These are phyloP conservation scores for Vanderwaltozyma verrucispora DNA, from an alignment of 805 yeast genomes.

Conservation along the genomic window DNA sequence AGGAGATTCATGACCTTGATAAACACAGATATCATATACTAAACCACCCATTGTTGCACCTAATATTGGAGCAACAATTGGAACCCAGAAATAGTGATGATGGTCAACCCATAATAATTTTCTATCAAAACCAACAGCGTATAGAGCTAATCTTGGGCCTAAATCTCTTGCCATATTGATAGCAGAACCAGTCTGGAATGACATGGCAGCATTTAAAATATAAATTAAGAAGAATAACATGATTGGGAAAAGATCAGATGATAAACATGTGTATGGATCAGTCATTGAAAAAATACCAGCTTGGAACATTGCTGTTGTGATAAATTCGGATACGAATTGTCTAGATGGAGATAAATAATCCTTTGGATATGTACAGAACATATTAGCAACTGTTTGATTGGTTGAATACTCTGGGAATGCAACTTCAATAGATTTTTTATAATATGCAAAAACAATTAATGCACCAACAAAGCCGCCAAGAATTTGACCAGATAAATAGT, in stretches of 20 bases:
- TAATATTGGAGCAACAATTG: constrained; percentile 39
- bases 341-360: constrained; percentile 33
- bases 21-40: constrained; percentile 41
- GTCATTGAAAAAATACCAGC: constrained; percentile 41
- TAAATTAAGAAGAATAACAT: constrained; percentile 36
- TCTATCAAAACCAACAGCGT: constrained; percentile 38
- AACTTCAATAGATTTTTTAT: constrained; percentile 29
- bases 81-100: constrained; percentile 43
- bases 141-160: constrained; percentile 42
- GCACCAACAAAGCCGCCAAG: constrained; percentile 42
- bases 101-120: constrained; percentile 30
- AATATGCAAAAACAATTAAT: constrained; percentile 35
- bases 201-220: constrained; percentile 38
- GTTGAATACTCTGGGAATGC: constrained; percentile 21
- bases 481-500: constrained; percentile 37
- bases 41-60: constrained; percentile 41
- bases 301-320: constrained; percentile 36
- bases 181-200: constrained; percentile 46
- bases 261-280: constrained; percentile 39
- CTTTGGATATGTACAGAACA: constrained; percentile 39
- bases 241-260: constrained; percentile 38
- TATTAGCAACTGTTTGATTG: constrained; percentile 30
- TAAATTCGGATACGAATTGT: constrained; percentile 39
- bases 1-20: constrained; percentile 44
- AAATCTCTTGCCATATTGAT: constrained; percentile 46